Evolutionary conservation across 1,284 basidiomycete genomes (phyloP).

Genomic region (Puccinia triticina): DNA sequence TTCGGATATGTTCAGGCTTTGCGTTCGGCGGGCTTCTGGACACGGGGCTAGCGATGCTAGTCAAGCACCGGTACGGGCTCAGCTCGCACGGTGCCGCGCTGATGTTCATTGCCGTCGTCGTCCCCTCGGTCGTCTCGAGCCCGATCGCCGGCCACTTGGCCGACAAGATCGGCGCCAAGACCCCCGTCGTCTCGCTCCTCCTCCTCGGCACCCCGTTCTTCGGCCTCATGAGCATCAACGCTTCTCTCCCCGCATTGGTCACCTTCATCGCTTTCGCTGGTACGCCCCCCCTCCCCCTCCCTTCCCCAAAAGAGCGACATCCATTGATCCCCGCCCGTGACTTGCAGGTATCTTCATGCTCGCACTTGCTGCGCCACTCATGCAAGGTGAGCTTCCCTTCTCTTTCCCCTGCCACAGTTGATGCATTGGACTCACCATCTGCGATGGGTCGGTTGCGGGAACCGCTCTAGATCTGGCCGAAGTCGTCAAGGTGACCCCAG

Average conservation of each 20-base stretch:
- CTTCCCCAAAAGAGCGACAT: too few species aligned
- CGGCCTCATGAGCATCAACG: neutral
- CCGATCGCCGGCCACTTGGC: conserved; percentile 29
- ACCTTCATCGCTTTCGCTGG: conserved; percentile 8
- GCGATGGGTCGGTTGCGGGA: neutral
- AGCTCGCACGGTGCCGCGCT: conserved; percentile 33
- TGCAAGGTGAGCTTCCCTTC: conserved; percentile 33
- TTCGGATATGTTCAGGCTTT: conserved; percentile 40
- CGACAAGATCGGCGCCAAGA: conserved; percentile 25
- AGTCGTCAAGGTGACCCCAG: conserved; percentile 26
- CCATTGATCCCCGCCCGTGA: too few species aligned
- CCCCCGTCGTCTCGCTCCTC: neutral
- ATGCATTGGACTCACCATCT: neutral
- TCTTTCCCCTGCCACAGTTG: neutral
- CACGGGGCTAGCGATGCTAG: conserved; percentile 25
- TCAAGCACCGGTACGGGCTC: conserved; percentile 4
- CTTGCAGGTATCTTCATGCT: conserved; percentile 19
- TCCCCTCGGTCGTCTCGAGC: conserved; percentile 40
- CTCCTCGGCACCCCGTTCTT: conserved; percentile 18
- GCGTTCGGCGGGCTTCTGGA: conserved; percentile 36
- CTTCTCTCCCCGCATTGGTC: conserved; percentile 17
- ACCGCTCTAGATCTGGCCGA: conserved; percentile 11
- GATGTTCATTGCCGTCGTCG: conserved; percentile 24
- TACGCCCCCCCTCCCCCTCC: too few species aligned
- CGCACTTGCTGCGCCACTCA: conserved; percentile 12